phyloP scores from a whole-genome alignment of 73 alveolate genomes.

The Paramecium bursaria region DNA sequence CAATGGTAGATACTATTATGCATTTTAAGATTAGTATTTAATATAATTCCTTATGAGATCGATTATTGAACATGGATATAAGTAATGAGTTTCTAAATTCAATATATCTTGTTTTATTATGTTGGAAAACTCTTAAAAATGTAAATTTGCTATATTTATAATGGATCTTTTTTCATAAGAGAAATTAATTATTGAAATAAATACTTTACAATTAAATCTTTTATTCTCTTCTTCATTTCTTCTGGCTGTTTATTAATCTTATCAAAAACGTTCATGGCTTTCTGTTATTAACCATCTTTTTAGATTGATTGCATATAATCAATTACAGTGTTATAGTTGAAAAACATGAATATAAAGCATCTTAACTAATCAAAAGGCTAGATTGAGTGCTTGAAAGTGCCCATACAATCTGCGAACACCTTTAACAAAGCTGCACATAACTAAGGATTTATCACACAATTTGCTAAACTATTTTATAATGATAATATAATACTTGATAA shows the following conservation, averaged over 20 bases:
- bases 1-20: slow-evolving; percentile 45
- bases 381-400: neutral
- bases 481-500: no score
- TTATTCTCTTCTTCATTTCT: slow-evolving; percentile 65
- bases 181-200: neutral
- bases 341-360: slow-evolving; percentile 47
- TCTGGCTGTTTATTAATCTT: slow-evolving; percentile 46
- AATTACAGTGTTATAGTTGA: slow-evolving; percentile 56
- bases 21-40: slow-evolving; percentile 33
- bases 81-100: slow-evolving; percentile 58
- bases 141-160: slow-evolving; percentile 49
- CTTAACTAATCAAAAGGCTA: slow-evolving; percentile 39
- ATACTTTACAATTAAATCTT: slow-evolving; percentile 47
- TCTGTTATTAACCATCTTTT: slow-evolving; percentile 30
- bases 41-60: slow-evolving; percentile 65
- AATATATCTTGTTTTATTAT: slow-evolving; percentile 48
- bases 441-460: slow-evolving; percentile 43
- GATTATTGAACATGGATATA: slow-evolving; percentile 66
- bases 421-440: slow-evolving; percentile 50
- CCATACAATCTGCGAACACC: slow-evolving; percentile 32
- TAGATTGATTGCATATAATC: slow-evolving; percentile 39
- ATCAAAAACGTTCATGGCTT: slow-evolving; percentile 6
- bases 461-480: no score
- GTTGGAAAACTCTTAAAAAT: slow-evolving; percentile 20
- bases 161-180: slow-evolving; percentile 3